These are phyloP conservation scores for Colletotrichum lini DNA, from an alignment of 2,329 filamentous ascomycete genomes.

Conservation along the genomic window DNA sequence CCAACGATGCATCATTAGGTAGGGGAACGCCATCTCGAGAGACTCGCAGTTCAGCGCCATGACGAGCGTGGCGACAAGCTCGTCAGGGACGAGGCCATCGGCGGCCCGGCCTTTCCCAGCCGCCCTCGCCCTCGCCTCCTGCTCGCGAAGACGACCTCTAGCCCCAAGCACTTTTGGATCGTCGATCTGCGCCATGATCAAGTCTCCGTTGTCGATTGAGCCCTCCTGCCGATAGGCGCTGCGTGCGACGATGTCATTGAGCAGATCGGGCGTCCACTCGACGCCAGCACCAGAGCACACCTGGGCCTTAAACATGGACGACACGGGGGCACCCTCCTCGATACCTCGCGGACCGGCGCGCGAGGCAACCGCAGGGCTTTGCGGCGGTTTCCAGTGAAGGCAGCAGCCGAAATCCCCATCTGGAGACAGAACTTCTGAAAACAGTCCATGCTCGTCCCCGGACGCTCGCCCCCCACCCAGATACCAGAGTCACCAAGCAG, in stretches of 20 bases:
- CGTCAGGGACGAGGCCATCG: neutral
- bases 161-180: neutral
- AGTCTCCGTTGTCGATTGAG: neutral
- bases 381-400: neutral
- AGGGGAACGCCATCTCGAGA: neutral
- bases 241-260: neutral
- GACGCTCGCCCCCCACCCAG: neutral
- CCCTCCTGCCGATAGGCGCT: neutral
- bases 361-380: neutral
- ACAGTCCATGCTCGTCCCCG: neutral
- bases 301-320: neutral
- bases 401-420: neutral
- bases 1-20: neutral
- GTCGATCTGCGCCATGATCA: neutral
- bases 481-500: neutral
- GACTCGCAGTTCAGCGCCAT: neutral
- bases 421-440: neutral
- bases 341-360: neutral
- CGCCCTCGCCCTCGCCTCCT: neutral
- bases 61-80: neutral
- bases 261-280: neutral
- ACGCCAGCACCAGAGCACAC: neutral
- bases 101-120: neutral
- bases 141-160: neutral
- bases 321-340: neutral